These are phyloP conservation scores for Syncephalastrum monosporum DNA, from an alignment of 371 early-diverging fungal species.

Conservation along the genomic window DNA sequence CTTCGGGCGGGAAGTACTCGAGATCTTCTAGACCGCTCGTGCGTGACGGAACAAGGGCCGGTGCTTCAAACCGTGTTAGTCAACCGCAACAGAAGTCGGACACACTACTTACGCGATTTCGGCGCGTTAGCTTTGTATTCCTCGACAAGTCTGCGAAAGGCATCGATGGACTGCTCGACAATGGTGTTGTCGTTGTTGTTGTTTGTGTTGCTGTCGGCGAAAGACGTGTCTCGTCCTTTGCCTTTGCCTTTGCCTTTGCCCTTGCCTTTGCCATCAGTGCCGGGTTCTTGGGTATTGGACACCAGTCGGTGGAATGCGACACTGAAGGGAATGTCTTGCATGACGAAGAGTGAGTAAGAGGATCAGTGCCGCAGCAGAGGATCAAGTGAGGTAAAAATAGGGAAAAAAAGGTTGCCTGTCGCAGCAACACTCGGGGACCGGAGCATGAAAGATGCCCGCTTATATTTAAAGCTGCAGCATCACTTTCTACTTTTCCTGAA, in stretches of 20 bases:
- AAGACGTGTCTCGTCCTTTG: background rate
- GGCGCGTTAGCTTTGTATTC: slow-evolving; percentile 3
- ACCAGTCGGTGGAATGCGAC: no score
- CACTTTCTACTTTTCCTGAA: no score
- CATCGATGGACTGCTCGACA: slow-evolving; percentile 11
- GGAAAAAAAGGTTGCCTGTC: no score
- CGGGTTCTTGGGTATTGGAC: background rate
- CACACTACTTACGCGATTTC: background rate
- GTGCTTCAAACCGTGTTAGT: no score
- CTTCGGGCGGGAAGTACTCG: background rate
- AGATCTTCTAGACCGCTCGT: no score
- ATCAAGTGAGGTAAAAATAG: no score
- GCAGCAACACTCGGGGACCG: no score
- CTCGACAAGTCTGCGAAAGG: slow-evolving; percentile 18
- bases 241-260: slow-evolving; percentile 10
- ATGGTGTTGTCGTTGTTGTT: background rate
- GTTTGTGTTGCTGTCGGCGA: background rate
- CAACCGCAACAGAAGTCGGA: background rate
- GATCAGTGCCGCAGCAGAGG: no score
- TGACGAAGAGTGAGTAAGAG: background rate
- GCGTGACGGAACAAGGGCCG: no score
- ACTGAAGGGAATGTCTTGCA: no score
- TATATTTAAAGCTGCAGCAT: no score
- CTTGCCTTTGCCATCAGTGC: slow-evolving; percentile 7
- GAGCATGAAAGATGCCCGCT: no score